phyloP scores from a whole-genome alignment of 305 asterid species.

The Fraxinus albicans region DNA sequence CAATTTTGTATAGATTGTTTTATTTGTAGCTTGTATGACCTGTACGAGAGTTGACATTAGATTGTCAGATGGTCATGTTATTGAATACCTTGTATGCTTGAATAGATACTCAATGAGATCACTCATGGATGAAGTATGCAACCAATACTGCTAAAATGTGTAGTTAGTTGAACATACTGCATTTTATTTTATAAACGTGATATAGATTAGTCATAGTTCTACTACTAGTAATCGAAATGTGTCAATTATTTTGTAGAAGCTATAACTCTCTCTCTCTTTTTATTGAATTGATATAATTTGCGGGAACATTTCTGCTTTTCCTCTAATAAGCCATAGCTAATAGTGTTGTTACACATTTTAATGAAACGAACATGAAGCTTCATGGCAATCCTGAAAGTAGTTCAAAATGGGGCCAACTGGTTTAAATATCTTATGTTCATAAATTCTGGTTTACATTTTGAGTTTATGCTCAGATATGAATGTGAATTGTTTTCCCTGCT shows the following conservation, averaged over 20 bases:
- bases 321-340: not conserved
- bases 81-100: not conserved
- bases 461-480: not conserved
- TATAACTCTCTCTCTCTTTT: not conserved
- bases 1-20: not conserved
- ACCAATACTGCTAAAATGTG: slow-evolving; percentile 1
- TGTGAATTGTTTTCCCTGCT: not conserved
- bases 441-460: not conserved
- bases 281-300: not conserved
- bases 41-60: not conserved
- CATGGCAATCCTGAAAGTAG: not conserved
- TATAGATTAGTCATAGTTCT: not conserved
- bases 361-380: not conserved
- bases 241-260: not conserved
- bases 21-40: not conserved
- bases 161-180: slow-evolving; percentile 2
- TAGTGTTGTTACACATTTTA: not conserved
- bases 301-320: not conserved
- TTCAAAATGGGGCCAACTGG: not conserved
- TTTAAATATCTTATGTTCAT: not conserved
- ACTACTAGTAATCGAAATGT: not conserved
- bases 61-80: not conserved
- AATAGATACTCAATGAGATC: not conserved
- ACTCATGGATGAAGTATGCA: slow-evolving; percentile 1
- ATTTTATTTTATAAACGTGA: not conserved